A percentile compares a stretch with the other conserved stretches of the same genome.
These are phyloP conservation scores for Bipolaris zeicola DNA, from an alignment of 2,329 filamentous ascomycete genomes.

Conservation along the genomic window DNA sequence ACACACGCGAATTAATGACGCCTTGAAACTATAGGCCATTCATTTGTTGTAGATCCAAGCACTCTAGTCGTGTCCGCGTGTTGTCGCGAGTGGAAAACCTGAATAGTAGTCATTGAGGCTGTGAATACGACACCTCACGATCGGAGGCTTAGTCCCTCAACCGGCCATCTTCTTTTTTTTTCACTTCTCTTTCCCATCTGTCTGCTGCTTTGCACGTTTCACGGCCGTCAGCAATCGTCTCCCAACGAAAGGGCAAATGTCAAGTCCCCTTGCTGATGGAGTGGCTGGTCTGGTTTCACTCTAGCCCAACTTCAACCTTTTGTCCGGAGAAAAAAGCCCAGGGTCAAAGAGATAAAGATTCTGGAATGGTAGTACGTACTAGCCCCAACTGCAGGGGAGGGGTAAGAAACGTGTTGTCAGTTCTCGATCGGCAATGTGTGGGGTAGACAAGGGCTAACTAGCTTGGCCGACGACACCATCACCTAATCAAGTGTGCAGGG, in stretches of 20 bases:
- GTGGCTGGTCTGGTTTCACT: background rate
- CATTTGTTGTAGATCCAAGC: conserved; percentile 23
- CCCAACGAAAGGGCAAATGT: background rate
- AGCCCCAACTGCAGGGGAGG: no score
- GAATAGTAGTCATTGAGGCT: conserved; percentile 20
- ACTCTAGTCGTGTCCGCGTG: conserved; percentile 20
- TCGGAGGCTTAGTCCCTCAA: background rate
- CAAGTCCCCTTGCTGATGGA: background rate
- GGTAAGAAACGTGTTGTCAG: conserved; percentile 16
- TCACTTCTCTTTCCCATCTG: background rate
- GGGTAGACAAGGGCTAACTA: conserved; percentile 24
- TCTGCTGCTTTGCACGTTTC: background rate
- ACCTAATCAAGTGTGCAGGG: conserved; percentile 20
- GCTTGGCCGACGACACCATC: conserved; percentile 42
- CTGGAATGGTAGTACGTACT: background rate
- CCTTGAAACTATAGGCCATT: conserved; percentile 15
- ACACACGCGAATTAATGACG: conserved; percentile 28
- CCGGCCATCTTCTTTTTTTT: background rate
- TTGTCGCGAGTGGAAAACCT: conserved; percentile 14
- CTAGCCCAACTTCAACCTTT: no score
- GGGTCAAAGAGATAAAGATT: background rate
- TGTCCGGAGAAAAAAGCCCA: background rate
- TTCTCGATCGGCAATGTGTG: conserved; percentile 36
- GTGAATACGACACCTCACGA: background rate
- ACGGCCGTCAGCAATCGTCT: background rate